Evolutionary conservation across 495 filamentous ascomycete genomes (phyloP), one percentile per base, ranked within the genome.

Genomic region (Aspergillus panamensis): DNA sequence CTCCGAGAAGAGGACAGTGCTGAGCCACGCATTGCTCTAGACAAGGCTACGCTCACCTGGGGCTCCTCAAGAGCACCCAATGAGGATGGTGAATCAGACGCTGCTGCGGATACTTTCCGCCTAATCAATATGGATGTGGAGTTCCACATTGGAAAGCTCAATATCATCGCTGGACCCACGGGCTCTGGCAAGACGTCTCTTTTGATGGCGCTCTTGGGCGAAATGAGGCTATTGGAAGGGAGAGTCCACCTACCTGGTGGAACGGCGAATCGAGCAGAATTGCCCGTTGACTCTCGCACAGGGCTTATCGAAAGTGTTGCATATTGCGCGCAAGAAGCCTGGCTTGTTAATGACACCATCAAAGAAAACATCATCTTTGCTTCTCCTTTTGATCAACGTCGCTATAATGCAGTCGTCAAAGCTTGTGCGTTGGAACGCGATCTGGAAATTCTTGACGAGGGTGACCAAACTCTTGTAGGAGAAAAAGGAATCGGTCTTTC

Each of bases 401-500:
- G 95, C 54, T 98, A 98, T 70, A 85, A 85, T 62, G 83, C 89
- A 30, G 94, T 97, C 19, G 82, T 98, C 50, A 83, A 88, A 35
- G 93, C 94, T 32, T 97, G 95, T 68, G 92, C 92, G n/a, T 70
- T 99, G 59, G 87, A 96, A 67, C 87, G 91, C 50, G 95, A 99
- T 66, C 77, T 99, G 47, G 84, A 91, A 48, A 96, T 97, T 31
- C 83, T 99, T 6, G 94, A 96, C 68, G 84, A 84, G 56, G 95
- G 95, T 39, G 95, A 99, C 62, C 83, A 94, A 73, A 97, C 95
- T 0, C 75, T 97, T 12, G 95, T 97, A 12, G 95, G 95, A 44
- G 95, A 99, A 71, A 97, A 97, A 71, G 95, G 95, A 39, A 96
- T 99, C 59, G 91, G 92, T 47, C 80, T 99, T 25, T 99, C 95